Conservation (phyloP, 148 eudicot species). For the Nepenthes gracilis region DNA sequence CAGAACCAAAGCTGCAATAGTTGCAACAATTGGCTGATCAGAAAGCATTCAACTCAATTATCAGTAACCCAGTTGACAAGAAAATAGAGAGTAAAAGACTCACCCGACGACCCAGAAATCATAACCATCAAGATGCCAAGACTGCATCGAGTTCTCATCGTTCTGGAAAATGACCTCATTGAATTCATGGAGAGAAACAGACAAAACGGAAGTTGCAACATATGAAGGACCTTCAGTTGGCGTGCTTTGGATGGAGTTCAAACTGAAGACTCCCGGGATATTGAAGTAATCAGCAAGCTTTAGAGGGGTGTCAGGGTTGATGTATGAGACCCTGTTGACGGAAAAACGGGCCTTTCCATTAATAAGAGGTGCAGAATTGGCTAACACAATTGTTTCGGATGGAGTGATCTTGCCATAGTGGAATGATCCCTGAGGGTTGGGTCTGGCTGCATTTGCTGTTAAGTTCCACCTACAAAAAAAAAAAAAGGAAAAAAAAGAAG, state of each 20-base stretch:
- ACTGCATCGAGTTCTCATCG: conserved; percentile 44
- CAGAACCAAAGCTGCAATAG: conserved; percentile 31
- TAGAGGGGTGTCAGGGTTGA: conserved; percentile 56
- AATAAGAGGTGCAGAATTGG: conserved; percentile 31
- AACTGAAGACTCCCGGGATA: conserved; percentile 48
- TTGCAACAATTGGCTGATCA: conserved; percentile 5
- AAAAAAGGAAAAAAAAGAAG: not conserved
- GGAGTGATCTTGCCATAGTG: conserved; percentile 53
- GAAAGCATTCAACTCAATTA: not conserved
- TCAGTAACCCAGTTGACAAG: not conserved
- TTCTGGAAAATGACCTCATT: conserved; percentile 78
- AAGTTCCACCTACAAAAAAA: conserved; percentile 42
- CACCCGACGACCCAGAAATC: conserved; percentile 72
- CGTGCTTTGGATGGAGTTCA: conserved; percentile 24
- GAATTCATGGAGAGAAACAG: conserved; percentile 39
- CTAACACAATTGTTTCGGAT: conserved; percentile 32
- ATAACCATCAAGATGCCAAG: conserved; percentile 83
- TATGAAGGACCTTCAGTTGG: conserved; percentile 29
- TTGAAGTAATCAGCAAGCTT: conserved; percentile 65
- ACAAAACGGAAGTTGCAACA: conserved; percentile 45
- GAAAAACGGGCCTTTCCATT: conserved; percentile 41
- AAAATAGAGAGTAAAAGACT: conserved; percentile 1
- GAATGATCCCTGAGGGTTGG: conserved; percentile 72
- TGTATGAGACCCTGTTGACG: conserved; percentile 48
- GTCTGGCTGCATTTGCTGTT: conserved; percentile 83